phyloP scores from a whole-genome alignment of 345 rosid species.

The Balakata baccata region DNA sequence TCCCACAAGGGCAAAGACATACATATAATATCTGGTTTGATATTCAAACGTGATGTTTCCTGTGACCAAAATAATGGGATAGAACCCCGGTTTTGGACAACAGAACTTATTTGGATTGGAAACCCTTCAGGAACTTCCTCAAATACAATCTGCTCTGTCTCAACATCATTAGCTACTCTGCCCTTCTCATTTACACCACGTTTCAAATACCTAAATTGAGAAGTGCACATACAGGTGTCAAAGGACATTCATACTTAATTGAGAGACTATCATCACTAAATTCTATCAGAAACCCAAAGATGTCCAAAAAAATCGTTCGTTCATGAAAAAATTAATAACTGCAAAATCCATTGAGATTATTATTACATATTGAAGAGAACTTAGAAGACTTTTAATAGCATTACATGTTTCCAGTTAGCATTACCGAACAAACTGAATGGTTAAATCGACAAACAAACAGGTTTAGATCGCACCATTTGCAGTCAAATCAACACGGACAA shows the following conservation, averaged over 20 bases:
- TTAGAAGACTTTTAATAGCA: not conserved
- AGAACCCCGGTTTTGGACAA: constrained; percentile 98
- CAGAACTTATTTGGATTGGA: constrained; percentile 78
- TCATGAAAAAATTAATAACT: not conserved
- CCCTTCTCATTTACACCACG: constrained; percentile 97
- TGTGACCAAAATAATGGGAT: constrained; percentile 99
- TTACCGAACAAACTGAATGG: not conserved
- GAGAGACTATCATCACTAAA: not conserved
- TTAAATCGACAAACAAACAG: not conserved
- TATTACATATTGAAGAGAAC: not conserved
- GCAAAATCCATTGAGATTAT: not conserved
- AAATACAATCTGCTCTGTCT: constrained; percentile 92
- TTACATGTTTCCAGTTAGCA: not conserved
- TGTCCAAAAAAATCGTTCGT: not conserved
- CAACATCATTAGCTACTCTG: constrained; percentile 97
- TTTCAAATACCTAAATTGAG: constrained; percentile 70
- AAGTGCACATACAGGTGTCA: not conserved
- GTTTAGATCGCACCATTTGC: not conserved
- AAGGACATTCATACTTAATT: not conserved
- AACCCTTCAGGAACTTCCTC: constrained; percentile 68
- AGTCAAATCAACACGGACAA: not conserved
- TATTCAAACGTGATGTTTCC: constrained; percentile 90
- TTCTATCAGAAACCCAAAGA: not conserved
- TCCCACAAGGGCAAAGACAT: constrained; percentile 33
- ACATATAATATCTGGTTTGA: constrained; percentile 95